Base-by-base conservation (phyloP, 1,139 yeast genomes). In the Candida glucosophila region DNA sequence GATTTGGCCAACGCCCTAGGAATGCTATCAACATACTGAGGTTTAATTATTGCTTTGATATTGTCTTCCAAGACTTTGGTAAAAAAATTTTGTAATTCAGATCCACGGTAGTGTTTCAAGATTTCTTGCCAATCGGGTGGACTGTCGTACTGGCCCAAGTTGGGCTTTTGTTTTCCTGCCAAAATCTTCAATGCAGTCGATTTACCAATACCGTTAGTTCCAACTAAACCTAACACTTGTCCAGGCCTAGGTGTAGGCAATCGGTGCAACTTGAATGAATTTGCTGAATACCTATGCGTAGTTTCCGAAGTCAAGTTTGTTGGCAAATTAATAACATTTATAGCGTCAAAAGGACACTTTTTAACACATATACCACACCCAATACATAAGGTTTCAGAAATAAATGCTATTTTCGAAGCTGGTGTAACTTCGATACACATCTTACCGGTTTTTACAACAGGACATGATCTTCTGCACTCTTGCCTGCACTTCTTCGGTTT, bases 281-380 rank as follows among this genome's bases (percentile, higher is more conserved):
- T 90, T 32, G 97, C 98, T 25, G 96, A 83, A 57, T 90, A 90
- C 67, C 98, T 77, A 57, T 90, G 97, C 21, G 97, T 86, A 31
- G 90, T 92, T 56, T 90, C 90, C 28, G 68, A 64, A 27, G 88
- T 97, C 54, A 90, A 70, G 54, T 90, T 86, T 20, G 98, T 90
- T 37, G 98, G 98, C 54, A 90, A 68, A 50, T 90, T 90, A 63
- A 90, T 90, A 52, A 90, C 88, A 49, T 74, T 80, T 45, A 90
- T 88, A 40, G 98, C 98, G 46, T 88, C 95, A 50, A 90, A 90
- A 15, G 98, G 98, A 61, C 98, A 90, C 55, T 86, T 90, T 58
- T 90, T 90, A 27, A 86, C 95, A 70, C 98, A 90, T 46, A 90
- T 90, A 86, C 98, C 98, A 67, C 98, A 90, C 53, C 98, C 98